Percentiles rank a stretch among this genome's conserved stretches.
These are phyloP conservation scores for Cytospora schulzeri DNA, from an alignment of 2,329 filamentous ascomycete genomes.

Conservation along the genomic window DNA sequence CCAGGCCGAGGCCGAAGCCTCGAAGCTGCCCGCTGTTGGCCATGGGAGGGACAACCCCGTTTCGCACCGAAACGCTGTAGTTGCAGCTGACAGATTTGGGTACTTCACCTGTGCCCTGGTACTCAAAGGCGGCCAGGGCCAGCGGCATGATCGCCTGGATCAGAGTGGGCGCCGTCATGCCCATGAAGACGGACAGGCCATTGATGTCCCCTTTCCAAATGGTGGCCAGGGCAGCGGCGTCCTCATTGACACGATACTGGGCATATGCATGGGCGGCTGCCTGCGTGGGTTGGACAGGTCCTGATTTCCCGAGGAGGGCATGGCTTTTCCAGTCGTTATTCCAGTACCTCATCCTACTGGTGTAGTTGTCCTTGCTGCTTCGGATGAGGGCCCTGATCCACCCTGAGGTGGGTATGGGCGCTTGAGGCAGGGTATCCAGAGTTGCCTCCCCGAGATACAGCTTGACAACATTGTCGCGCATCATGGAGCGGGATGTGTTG, in stretches of 20 bases:
- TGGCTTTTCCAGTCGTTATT: neutral
- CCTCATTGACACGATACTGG: neutral
- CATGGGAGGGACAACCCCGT: neutral
- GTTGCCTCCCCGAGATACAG: conserved; percentile 8
- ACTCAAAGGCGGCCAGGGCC: conserved; percentile 1
- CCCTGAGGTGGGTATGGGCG: neutral
- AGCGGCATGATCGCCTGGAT: conserved; percentile 1
- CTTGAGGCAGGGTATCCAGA: conserved; percentile 2
- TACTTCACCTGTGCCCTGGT: conserved; percentile 4
- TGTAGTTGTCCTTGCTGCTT: neutral
- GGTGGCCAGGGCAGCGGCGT: neutral
- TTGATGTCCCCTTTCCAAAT: conserved; percentile 16
- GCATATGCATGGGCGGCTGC: neutral
- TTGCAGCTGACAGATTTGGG: conserved; percentile 5
- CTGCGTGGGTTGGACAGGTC: neutral
- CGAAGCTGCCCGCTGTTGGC: conserved; percentile 10
- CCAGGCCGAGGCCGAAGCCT: neutral
- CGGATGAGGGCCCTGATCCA: neutral
- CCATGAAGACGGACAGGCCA: conserved; percentile 4
- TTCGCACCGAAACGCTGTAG: neutral
- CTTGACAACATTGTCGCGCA: conserved; percentile 14
- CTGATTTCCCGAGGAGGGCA: neutral
- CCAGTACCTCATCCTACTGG: conserved; percentile 9
- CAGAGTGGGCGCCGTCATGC: neutral
- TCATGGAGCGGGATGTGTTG: conserved; percentile 7